phyloP scores from a whole-genome alignment of 2,329 filamentous ascomycete genomes.

The Diaporthe capsici region DNA sequence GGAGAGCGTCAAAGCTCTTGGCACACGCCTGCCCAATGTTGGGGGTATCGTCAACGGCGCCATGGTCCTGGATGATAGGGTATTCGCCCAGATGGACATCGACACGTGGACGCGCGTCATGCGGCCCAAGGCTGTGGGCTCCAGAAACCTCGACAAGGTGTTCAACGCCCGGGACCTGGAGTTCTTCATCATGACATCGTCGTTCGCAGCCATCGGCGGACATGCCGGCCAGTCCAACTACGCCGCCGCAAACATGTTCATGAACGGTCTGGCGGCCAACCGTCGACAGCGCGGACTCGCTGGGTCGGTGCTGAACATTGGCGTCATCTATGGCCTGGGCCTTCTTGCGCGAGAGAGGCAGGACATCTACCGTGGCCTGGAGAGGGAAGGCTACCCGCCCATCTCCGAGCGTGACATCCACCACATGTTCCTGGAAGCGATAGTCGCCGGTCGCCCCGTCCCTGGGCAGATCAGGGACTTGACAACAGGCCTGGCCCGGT shows the following conservation, averaged over 20 bases:
- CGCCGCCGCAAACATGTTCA: slow-evolving; percentile 62
- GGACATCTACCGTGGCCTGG: slow-evolving; percentile 56
- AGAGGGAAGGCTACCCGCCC: slow-evolving; percentile 60
- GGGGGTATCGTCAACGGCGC: slow-evolving; percentile 60
- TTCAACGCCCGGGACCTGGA: slow-evolving; percentile 54
- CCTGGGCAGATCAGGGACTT: slow-evolving; percentile 50
- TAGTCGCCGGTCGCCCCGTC: slow-evolving; percentile 56
- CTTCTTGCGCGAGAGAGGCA: slow-evolving; percentile 58
- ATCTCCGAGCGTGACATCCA: slow-evolving; percentile 66
- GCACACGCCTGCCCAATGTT: slow-evolving; percentile 48
- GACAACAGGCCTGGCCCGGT: slow-evolving; percentile 58
- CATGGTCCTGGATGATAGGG: slow-evolving; percentile 60
- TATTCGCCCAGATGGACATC: slow-evolving; percentile 58
- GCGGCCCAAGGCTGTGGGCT: slow-evolving; percentile 57
- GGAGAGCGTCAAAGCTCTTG: slow-evolving; percentile 49
- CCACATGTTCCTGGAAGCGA: slow-evolving; percentile 66
- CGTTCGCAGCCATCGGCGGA: slow-evolving; percentile 59
- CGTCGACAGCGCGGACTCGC: slow-evolving; percentile 53
- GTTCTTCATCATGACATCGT: slow-evolving; percentile 64
- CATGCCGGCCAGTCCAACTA: slow-evolving; percentile 62
- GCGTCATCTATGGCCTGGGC: slow-evolving; percentile 61
- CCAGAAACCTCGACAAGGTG: slow-evolving; percentile 54
- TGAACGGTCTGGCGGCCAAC: slow-evolving; percentile 58
- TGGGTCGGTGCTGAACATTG: slow-evolving; percentile 60
- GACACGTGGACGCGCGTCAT: slow-evolving; percentile 55